phyloP scores from a whole-genome alignment of 345 rosid genomes.

The Syzygium aqueum region DNA sequence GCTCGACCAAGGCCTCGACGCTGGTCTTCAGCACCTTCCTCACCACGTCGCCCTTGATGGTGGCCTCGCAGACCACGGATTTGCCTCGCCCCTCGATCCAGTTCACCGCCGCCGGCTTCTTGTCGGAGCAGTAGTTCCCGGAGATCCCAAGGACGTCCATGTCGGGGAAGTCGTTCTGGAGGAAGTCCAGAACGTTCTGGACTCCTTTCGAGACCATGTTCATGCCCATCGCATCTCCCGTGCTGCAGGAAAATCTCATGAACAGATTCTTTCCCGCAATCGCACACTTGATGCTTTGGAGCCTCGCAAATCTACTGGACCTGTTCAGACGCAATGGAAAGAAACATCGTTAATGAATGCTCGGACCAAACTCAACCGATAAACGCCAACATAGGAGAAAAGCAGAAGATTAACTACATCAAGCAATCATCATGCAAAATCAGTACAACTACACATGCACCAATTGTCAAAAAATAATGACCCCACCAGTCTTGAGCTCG shows the following conservation, averaged over 20 bases:
- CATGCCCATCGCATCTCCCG: conserved; percentile 87
- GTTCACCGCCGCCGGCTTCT: conserved; percentile 67
- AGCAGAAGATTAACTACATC: background rate
- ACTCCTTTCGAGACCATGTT: conserved; percentile 78
- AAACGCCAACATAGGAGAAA: background rate
- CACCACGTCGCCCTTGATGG: conserved; percentile 50
- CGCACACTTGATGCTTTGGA: conserved; percentile 45
- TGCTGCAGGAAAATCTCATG: conserved; percentile 45
- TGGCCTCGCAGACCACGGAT: conserved; percentile 70
- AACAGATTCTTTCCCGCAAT: conserved; percentile 62
- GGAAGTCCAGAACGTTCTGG: conserved; percentile 59
- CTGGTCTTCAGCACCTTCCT: conserved; percentile 55
- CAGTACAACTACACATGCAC: background rate
- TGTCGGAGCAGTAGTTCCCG: conserved; percentile 65
- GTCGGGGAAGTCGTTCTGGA: conserved; percentile 53
- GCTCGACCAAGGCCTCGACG: conserved; percentile 60
- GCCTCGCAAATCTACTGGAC: conserved; percentile 57
- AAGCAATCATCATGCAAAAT: background rate
- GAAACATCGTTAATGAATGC: background rate
- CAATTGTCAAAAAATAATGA: background rate
- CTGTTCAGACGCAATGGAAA: conserved; percentile 12
- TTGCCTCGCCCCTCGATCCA: conserved; percentile 80
- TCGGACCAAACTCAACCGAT: background rate
- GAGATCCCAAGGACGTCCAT: conserved; percentile 68
- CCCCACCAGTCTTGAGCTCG: background rate